Evolutionary conservation across 2,329 filamentous ascomycete genomes (phyloP).

Genomic region (Cladosporium sphaerospermum): DNA sequence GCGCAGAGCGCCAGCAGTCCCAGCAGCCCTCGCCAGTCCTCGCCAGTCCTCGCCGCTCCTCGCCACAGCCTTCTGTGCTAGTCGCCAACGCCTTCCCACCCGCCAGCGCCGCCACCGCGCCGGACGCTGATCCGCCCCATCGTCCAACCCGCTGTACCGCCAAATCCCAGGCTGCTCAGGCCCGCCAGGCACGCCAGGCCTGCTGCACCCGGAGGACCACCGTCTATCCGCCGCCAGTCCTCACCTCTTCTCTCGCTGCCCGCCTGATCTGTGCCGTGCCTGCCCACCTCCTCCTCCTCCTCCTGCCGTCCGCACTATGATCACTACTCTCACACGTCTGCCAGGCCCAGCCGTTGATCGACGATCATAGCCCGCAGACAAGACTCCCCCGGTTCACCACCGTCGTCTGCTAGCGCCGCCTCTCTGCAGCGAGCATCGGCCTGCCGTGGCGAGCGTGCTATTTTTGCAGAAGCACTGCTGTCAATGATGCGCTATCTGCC

Average conservation of each 20-base stretch:
- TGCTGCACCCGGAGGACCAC: not conserved
- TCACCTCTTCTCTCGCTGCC: not conserved
- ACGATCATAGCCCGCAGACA: slow-evolving; percentile 5
- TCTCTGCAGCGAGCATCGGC: slow-evolving; percentile 4
- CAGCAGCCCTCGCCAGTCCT: no score
- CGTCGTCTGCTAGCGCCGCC: not conserved
- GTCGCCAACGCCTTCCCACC: no score
- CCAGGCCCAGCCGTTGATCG: slow-evolving; percentile 5
- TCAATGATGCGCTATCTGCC: not conserved
- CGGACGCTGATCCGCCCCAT: no score
- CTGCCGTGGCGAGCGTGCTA: not conserved
- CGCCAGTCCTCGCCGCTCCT: no score
- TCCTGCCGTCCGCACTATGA: no score
- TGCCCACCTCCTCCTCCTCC: not conserved
- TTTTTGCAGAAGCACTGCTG: slow-evolving; percentile 4
- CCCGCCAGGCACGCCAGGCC: no score
- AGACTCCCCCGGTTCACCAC: not conserved
- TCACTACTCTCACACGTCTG: not conserved
- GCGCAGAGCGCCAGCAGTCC: not conserved
- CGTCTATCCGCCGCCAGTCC: not conserved
- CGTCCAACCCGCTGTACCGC: no score
- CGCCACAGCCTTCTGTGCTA: no score
- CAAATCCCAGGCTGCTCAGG: no score
- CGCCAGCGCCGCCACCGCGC: no score
- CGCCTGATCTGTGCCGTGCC: not conserved